Conservation (phyloP, 257 asterid species). For the Primulina huaijiensis region DNA sequence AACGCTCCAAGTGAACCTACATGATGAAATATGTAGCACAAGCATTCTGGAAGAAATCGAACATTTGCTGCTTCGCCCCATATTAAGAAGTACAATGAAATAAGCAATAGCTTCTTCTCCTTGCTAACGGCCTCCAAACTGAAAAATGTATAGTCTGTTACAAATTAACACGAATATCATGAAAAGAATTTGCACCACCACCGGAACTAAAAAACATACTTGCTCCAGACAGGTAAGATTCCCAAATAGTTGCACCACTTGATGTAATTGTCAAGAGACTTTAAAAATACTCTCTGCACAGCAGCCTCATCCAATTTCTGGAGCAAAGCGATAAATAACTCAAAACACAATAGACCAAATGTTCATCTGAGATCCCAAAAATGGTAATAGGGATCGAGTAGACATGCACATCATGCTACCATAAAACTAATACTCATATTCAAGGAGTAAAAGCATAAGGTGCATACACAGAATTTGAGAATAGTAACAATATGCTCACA, state of each 20-base stretch:
- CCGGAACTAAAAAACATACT: constrained; percentile 47
- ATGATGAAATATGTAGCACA: constrained; percentile 98
- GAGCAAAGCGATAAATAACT: constrained; percentile 27
- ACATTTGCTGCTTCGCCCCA: constrained; percentile 99
- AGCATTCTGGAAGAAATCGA: constrained; percentile 98
- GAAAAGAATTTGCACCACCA: constrained; percentile 17
- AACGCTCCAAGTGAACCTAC: constrained; percentile 45
- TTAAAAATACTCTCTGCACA: constrained; percentile 74
- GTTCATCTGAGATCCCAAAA: constrained; percentile 15
- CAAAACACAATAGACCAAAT: constrained; percentile 18
- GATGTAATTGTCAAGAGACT: constrained; percentile 92
- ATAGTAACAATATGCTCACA: too few relatives aligned
- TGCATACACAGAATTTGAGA: too few relatives aligned
- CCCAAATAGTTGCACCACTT: constrained; percentile 91
- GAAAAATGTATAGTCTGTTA: constrained; percentile 30
- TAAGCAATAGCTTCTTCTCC: constrained; percentile 81
- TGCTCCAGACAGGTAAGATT: constrained; percentile 88
- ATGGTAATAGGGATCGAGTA: constrained; percentile 1
- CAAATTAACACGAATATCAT: constrained; percentile 11
- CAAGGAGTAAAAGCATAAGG: too few relatives aligned
- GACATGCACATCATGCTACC: constrained; percentile 1
- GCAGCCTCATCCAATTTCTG: constrained; percentile 98
- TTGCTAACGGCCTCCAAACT: constrained; percentile 82
- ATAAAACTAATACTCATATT: constrained; percentile 9
- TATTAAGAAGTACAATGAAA: constrained; percentile 78